Base-by-base conservation (phyloP, 2,329 filamentous ascomycete species). In the Xylariaceae sp. region DNA sequence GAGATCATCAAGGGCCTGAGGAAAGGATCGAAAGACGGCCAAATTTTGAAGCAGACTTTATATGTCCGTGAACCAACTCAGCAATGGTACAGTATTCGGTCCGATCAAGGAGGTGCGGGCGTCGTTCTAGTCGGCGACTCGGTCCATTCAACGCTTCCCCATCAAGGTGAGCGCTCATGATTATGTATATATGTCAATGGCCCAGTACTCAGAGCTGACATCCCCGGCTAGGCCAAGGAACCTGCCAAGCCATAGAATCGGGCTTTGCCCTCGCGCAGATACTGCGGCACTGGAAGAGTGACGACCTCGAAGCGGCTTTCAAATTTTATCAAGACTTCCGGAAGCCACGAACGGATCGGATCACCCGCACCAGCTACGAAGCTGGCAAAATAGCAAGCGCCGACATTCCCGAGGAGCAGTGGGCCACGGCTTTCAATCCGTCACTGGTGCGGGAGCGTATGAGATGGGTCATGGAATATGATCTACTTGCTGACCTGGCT, bases 391-490 rank as follows among this genome's bases (percentile, higher is more conserved):
- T 64, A 33, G 61, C 61, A 9, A 63, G 59, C 40, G 57, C 61
- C 3, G 60, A 63, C 37, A 48, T 56, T 1, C 58, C 60, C 2
- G 55, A 62, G 22, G 41, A 52, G n/a, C 41, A 60, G 44, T 53
- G 51, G 24, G 37, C 51, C 11, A 53, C 47, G 11, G 51, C 45
- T 8, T 61, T 64, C 42, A 56, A 57, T 24, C 57, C 60, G 0
- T 39, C 48, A 9, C 47, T 49, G 16, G 31, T 63, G 19, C 43
- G 37, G 19, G 60, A 63, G 45, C 53, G 60, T 2, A 64, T 64
- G 61, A 58, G 45, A 45, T 64, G 61, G 59, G 56, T 63, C 29
- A 64, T 63, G 61, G 61, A 63, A 41, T 63, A 59, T 33, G 56
- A 62, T 46, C 48, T 64, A 8, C 41, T 64, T 32, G 56, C 52